Conservation (phyloP, 345 rosid genomes). For the Eucalyptus leucophloia region DNA sequence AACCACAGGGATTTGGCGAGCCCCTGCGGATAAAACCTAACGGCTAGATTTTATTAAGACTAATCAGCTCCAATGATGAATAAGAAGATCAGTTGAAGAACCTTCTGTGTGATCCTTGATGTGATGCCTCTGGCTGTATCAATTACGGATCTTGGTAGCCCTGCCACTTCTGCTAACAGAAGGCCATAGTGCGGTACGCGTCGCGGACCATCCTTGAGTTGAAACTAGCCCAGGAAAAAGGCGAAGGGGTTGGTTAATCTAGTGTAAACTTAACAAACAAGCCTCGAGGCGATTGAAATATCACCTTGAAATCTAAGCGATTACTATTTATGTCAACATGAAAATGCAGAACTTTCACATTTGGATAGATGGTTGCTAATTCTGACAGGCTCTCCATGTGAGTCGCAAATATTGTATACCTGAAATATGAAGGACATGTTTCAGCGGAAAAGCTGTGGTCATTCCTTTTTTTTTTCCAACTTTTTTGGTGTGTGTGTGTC, state of each 20-base stretch:
- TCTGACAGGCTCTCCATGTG: slow-evolving; percentile 84
- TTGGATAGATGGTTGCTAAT: slow-evolving; percentile 79
- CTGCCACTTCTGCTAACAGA: slow-evolving; percentile 73
- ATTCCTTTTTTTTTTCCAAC: not conserved
- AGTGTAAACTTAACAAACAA: not conserved
- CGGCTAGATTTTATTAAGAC: not conserved
- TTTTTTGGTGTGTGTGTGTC: not conserved
- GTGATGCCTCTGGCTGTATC: slow-evolving; percentile 77
- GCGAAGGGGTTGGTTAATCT: not conserved
- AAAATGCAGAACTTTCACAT: slow-evolving; percentile 76
- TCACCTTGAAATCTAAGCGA: slow-evolving; percentile 87
- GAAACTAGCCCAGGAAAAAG: slow-evolving; percentile 31
- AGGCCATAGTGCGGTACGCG: slow-evolving; percentile 84
- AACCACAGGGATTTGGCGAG: not conserved
- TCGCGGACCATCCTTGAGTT: slow-evolving; percentile 68
- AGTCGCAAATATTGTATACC: slow-evolving; percentile 81
- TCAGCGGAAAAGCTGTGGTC: not conserved
- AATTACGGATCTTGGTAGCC: slow-evolving; percentile 69
- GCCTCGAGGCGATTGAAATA: not conserved
- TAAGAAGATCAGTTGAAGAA: not conserved
- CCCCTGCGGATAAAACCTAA: not conserved
- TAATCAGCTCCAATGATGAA: not conserved
- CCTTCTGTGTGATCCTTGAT: slow-evolving; percentile 54
- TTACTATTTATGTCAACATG: slow-evolving; percentile 55
- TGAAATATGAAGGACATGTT: slow-evolving; percentile 10